Evolutionary conservation across 2,329 filamentous ascomycete species (phyloP).

Genomic region (Paecilomyces fulvus): DNA sequence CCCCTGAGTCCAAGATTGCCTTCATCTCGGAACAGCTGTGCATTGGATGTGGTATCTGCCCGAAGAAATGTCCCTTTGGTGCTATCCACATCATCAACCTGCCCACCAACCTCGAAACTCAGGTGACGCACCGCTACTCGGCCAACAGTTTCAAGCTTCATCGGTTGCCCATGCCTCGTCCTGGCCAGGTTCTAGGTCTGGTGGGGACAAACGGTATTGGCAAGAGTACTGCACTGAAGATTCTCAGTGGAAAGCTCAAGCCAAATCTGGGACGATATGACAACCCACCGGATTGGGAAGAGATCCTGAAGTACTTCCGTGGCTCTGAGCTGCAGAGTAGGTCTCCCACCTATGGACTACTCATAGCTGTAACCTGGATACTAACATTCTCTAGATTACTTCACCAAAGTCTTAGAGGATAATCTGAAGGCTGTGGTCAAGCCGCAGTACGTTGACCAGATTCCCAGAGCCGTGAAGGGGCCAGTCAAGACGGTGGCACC

Average conservation of each 20-base stretch:
- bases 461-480: constrained; percentile 82
- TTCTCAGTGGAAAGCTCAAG: constrained; percentile 96
- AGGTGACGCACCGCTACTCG: constrained; percentile 97
- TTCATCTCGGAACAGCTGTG: constrained; percentile 96
- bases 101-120: constrained; percentile 96
- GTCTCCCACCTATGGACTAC: constrained; percentile 22
- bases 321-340: constrained; percentile 93
- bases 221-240: constrained; percentile 99
- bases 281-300: constrained; percentile 97
- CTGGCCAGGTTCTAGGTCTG: constrained; percentile 88
- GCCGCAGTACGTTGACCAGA: constrained; percentile 98
- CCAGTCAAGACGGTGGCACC: constrained; percentile 69
- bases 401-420: constrained; percentile 95
- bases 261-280: constrained; percentile 92
- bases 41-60: constrained; percentile 98
- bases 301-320: constrained; percentile 96
- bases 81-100: constrained; percentile 99
- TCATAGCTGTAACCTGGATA: background rate
- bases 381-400: constrained; percentile 62
- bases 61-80: constrained; percentile 97
- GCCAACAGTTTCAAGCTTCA: constrained; percentile 99
- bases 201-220: constrained; percentile 99
- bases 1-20: constrained; percentile 79
- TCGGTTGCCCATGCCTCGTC: constrained; percentile 87
- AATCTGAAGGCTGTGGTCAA: constrained; percentile 97